Evolutionary conservation across 768 basidiomycete genomes (phyloP), one percentile per base, ranked within the genome.

Genomic region (Chalciporus chontae): DNA sequence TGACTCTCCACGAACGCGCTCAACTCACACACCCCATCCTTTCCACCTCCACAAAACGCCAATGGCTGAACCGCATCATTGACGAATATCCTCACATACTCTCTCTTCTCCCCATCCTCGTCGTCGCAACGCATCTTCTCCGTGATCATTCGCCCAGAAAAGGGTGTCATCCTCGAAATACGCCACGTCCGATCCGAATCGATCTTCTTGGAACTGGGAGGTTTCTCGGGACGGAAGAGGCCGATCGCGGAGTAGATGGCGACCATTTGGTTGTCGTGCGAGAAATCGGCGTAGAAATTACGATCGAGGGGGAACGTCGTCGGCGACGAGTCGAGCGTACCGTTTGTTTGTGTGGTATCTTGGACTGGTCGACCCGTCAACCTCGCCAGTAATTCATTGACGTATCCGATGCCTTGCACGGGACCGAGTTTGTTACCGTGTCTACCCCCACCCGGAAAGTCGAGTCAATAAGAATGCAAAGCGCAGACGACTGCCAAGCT

Each of bases 301-400:
- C 80, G 77, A 54, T 81, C 58, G 6, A 87, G 73, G 1, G 90
- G 90, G 71, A 93, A 93, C 0, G 87, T 90, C 10, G 56, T 58
- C 0, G 81, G 79, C n/a, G 78, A 73, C 0, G 72, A 58, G 60
- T 87, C 82, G 29, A 92, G 74, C 1, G 90, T 91, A 13, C 66
- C 63, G 67, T 91, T 91, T 8, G 84, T 87, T 59, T 85, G 84
- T 0, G 89, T 90, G 53, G 73, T 58, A 67, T 90, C 87, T 39
- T 62, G 62, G 18, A 89, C 87, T 3, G 83, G 77, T 14, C 61
- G 66, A 14, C 74, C 74, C 0, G 84, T 88, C 38, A 95, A 75
- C 10, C 94, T 81, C 0, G 90, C 88, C 18, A 94, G 65, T n/a
- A 95, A 78, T 69, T 94, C 92, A 63, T 92, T 93, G 60, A 89